phyloP scores from a whole-genome alignment of 768 basidiomycete genomes.

The Boletus rubescentipes region DNA sequence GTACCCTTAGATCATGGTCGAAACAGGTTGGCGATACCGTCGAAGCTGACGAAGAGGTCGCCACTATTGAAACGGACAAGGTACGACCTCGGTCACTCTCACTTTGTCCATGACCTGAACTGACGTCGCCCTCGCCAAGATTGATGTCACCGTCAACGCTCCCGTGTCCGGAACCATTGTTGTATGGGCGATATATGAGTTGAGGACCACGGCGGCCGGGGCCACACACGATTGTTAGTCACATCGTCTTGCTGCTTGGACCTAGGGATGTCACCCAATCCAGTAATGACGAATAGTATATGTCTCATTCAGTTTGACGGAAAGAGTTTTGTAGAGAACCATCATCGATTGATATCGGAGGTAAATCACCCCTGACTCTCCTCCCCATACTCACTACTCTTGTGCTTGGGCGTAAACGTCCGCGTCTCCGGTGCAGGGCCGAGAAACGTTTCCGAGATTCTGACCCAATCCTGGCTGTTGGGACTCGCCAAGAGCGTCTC shows the following conservation, averaged over 20 bases:
- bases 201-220: no score
- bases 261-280: no score
- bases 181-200: no score
- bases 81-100: slow-evolving; percentile 45
- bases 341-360: no score
- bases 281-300: no score
- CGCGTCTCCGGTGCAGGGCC: slow-evolving; percentile 83
- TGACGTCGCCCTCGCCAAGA: slow-evolving; percentile 64
- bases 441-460: slow-evolving; percentile 93
- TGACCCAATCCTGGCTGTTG: slow-evolving; percentile 86
- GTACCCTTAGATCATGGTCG: slow-evolving; percentile 91
- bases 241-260: no score
- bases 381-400: slow-evolving; percentile 74
- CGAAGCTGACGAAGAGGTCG: slow-evolving; percentile 91
- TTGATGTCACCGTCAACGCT: slow-evolving; percentile 96
- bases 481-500: slow-evolving; percentile 83
- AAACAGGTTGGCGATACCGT: slow-evolving; percentile 93
- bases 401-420: slow-evolving; percentile 91
- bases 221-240: no score
- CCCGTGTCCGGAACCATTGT: slow-evolving; percentile 84
- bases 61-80: slow-evolving; percentile 99
- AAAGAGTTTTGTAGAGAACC: no score
- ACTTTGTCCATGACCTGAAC: not conserved
- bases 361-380: slow-evolving; percentile 62
- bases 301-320: no score